Base-by-base conservation (phyloP, 768 basidiomycete genomes). In the Psilocybe tampanensis region DNA sequence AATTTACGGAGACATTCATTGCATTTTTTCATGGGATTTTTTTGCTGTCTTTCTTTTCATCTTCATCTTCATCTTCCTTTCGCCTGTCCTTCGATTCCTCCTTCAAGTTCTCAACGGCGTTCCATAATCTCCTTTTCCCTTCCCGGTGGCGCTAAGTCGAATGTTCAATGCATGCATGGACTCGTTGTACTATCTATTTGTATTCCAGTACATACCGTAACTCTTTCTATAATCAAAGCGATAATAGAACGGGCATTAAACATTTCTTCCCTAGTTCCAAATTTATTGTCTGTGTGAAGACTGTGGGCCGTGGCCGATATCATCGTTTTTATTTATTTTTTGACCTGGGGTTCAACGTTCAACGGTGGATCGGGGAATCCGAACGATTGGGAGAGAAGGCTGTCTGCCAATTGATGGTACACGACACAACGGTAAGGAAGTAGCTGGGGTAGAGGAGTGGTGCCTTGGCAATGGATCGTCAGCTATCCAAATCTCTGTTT, bases 401-500 rank as follows among this genome's bases (percentile, higher is more conserved):
- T 36, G 26, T 45, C 19, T 12, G 50, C 23, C 22, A 17, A 43
- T 9, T 4, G 9, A 29, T 9, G 29, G 9, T n/a, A 29, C 29
- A 29, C 29, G 29, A 29, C 9, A 29, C 29, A 29, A 29, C 29
- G 29, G 29, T 29, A 29, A 29, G 29, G 29, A n/a, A n/a, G n/a
- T n/a, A n/a, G n/a, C n/a, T n/a, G n/a, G 36, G 44, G 41, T 45
- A 54, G 18, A n/a, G 22, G 13, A 24, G 15, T 21, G 34, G 19
- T 17, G 18, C 39, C 47, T 12, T 49, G 23, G 23, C 13, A 29
- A 39, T 22, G 34, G 29, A 22, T 81, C 70, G 4, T 8, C 70
- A 5, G 3, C 36, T 39, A 93, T 26, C 93, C 94, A 63, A 92
- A 96, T 54, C 90, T 78, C 66, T 90, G 81, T 69, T 90, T 94